These are phyloP conservation scores for Jaltomata sinuosa DNA, from an alignment of 257 asterid genomes.

Conservation along the genomic window DNA sequence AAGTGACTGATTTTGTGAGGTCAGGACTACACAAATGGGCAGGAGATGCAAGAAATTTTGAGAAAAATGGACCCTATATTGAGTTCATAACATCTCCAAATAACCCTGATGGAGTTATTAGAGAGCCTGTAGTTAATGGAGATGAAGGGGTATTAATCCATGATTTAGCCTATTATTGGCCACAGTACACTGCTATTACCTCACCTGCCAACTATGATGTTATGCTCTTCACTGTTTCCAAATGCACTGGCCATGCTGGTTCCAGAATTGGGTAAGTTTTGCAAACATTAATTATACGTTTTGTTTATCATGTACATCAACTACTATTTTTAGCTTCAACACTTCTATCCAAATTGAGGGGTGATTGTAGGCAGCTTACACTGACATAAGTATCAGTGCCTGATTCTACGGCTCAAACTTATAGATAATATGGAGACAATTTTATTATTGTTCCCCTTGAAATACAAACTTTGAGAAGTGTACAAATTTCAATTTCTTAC, in stretches of 20 bases:
- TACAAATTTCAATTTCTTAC: background rate
- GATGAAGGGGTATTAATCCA: conserved; percentile 37
- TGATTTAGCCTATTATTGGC: conserved; percentile 92
- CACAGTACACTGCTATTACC: conserved; percentile 74
- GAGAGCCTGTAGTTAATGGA: conserved; percentile 49
- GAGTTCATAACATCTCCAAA: conserved; percentile 79
- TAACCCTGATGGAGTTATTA: conserved; percentile 51
- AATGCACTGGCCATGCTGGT: conserved; percentile 92
- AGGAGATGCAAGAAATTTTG: conserved; percentile 54
- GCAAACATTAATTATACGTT: background rate
- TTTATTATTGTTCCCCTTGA: background rate
- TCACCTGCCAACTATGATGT: conserved; percentile 46
- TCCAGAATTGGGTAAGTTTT: conserved; percentile 70
- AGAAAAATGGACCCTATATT: conserved; percentile 43
- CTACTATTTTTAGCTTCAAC: background rate
- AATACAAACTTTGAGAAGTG: background rate
- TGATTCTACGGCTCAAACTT: background rate
- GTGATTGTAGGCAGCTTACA: background rate
- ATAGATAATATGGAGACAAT: background rate
- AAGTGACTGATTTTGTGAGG: conserved; percentile 33
- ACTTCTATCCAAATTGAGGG: background rate
- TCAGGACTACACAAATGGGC: conserved; percentile 62
- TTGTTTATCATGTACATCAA: too few relatives aligned
- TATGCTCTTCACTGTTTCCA: conserved; percentile 82
- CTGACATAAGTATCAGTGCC: background rate